phyloP scores from a whole-genome alignment of 1,284 basidiomycete genomes.

The Trichosporon sp. region DNA sequence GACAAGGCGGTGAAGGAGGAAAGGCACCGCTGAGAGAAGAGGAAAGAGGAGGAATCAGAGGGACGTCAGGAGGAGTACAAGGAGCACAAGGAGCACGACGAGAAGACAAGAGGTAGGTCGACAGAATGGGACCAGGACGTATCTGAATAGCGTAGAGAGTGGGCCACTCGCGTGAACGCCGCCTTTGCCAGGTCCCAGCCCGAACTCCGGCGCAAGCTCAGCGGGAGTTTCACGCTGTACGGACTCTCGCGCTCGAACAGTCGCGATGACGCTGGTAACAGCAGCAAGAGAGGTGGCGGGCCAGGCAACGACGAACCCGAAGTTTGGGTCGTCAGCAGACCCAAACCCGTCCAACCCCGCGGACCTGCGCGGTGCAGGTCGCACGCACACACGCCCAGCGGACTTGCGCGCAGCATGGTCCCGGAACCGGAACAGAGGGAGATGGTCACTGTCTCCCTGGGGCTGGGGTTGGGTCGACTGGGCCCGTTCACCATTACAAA shows the following conservation, averaged over 20 bases:
- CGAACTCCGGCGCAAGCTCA: background rate
- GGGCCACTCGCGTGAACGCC: background rate
- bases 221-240: conserved; percentile 1
- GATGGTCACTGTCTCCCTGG: background rate
- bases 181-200: background rate
- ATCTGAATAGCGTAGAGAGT: conserved; percentile 5
- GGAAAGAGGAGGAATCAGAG: background rate
- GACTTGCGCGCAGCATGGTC: background rate
- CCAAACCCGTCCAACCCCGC: background rate
- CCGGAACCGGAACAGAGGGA: background rate
- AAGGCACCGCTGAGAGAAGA: background rate
- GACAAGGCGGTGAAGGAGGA: background rate
- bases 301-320: too few relatives aligned
- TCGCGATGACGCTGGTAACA: background rate
- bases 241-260: background rate
- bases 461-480: background rate
- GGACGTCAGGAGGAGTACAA: too few relatives aligned
- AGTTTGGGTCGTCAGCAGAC: background rate
- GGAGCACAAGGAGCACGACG: background rate
- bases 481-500: background rate
- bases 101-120: background rate
- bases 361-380: background rate
- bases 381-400: background rate
- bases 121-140: background rate
- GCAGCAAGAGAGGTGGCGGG: background rate